Base-by-base conservation (phyloP, 2,329 filamentous ascomycete species). In the Penicillium olsonii region DNA sequence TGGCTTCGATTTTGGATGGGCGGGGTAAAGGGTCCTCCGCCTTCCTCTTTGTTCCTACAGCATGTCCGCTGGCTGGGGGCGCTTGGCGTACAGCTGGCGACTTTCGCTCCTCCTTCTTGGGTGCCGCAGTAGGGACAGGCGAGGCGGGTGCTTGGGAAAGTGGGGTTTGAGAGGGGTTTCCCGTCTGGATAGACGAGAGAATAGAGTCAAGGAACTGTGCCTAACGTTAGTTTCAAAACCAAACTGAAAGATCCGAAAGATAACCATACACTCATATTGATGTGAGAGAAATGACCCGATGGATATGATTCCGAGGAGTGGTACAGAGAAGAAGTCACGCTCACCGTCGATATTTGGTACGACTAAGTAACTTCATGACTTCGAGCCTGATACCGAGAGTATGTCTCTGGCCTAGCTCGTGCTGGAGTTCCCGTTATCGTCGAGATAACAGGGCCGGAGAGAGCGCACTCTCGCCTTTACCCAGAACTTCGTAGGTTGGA, bases 201-300 rank as follows among this genome's bases (percentile, higher is more conserved):
- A 79, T 72, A 18, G 77, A 78, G 60, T 76, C 76, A 49, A 80
- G 71, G 55, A 79, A 78, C 75, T 78, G 51, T n/a, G 20, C 11
- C 35, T 29, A 37, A 42, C 37, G 50, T 70, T 41, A 69, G 65
- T 47, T 37, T 43, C n/a, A 45, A 40, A 7, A 20, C 6, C 11
- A 26, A 22, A n/a, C 27, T 18, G 14, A 12, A 19, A 31, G 14
- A 48, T 37, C 18, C 31, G 9, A 40, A 5, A 26, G 20, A 26
- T 14, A 20, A 48, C 24, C 65, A 52, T 66, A 75, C 72, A 66
- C 71, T 75, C 71, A 74, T 75, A 59, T 24, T 17, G 2, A 14
- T 50, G 4, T 8, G 39, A 19, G 17, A 19, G 34, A 26, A 19
- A 29, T 14, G 37, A 19, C 5, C 22, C 17, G 46, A 39, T 27